Conservation (phyloP, 2,329 filamentous ascomycete species). For the Catunica adiposa region DNA sequence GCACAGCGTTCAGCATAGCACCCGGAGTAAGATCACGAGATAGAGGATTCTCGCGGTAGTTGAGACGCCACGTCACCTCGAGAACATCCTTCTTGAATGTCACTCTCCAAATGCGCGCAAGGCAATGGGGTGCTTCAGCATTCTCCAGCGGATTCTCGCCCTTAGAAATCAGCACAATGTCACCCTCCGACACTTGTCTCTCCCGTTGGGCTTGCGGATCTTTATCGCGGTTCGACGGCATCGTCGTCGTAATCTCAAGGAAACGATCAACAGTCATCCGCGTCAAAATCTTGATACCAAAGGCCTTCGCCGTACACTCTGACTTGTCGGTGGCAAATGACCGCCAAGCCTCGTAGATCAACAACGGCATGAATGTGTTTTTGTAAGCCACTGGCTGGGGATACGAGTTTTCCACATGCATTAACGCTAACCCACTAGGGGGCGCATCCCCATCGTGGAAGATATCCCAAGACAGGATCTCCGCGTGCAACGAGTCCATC, state of each 20-base stretch:
- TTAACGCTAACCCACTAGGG: constrained; percentile 57
- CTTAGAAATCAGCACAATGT: constrained; percentile 74
- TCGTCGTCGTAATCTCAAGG: constrained; percentile 73
- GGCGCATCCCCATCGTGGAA: constrained; percentile 81
- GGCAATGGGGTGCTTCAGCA: constrained; percentile 55
- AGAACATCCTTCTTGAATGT: constrained; percentile 65
- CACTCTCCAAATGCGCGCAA: constrained; percentile 67
- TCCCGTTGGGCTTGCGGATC: constrained; percentile 26
- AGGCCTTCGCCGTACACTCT: constrained; percentile 62
- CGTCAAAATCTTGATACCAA: constrained; percentile 75
- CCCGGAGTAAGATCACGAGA: constrained; percentile 50
- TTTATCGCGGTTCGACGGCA: constrained; percentile 35
- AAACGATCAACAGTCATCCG: constrained; percentile 85
- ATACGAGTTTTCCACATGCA: constrained; percentile 63
- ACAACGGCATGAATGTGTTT: constrained; percentile 72
- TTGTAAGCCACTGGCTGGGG: constrained; percentile 64
- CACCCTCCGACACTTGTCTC: constrained; percentile 59
- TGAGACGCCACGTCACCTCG: constrained; percentile 75
- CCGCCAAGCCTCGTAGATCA: constrained; percentile 91
- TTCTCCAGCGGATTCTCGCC: constrained; percentile 52
- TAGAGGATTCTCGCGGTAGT: constrained; percentile 47
- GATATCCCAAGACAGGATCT: constrained; percentile 85
- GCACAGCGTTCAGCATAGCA: constrained; percentile 53
- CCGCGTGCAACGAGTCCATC: constrained; percentile 67
- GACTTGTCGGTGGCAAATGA: constrained; percentile 81